Conservation (phyloP, 83 land plant genomes). For the Isoetes engelmannii region DNA sequence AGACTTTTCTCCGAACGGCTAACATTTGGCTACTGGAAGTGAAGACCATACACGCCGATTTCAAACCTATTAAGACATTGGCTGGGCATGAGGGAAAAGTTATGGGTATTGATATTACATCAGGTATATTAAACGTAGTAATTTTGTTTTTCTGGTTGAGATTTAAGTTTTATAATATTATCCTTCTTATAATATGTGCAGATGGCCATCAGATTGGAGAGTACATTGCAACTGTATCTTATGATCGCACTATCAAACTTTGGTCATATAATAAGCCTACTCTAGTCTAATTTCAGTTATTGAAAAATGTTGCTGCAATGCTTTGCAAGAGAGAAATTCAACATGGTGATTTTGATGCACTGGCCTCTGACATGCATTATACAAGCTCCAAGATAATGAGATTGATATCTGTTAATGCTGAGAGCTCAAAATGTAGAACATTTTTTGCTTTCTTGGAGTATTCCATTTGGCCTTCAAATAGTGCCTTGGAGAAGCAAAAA, state of each 20-base stretch:
- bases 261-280: slow-evolving; percentile 42
- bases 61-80: slow-evolving; percentile 76
- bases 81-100: slow-evolving; percentile 96
- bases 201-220: slow-evolving; percentile 43
- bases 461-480: too few relatives aligned
- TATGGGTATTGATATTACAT: slow-evolving; percentile 60
- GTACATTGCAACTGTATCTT: slow-evolving; percentile 73
- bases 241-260: slow-evolving; percentile 89
- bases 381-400: too few relatives aligned
- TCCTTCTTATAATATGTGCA: background rate
- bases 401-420: too few relatives aligned
- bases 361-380: too few relatives aligned
- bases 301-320: too few relatives aligned
- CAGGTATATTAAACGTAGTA: slow-evolving; percentile 37
- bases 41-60: slow-evolving; percentile 97
- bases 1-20: slow-evolving; percentile 91
- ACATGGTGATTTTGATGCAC: too few relatives aligned
- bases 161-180: background rate
- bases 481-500: too few relatives aligned
- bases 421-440: too few relatives aligned
- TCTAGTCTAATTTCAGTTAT: too few relatives aligned
- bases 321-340: too few relatives aligned
- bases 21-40: slow-evolving; percentile 83
- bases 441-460: too few relatives aligned
- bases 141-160: background rate